Base-by-base conservation (phyloP, 495 filamentous ascomycete species). In the Oidiodendron maius region DNA sequence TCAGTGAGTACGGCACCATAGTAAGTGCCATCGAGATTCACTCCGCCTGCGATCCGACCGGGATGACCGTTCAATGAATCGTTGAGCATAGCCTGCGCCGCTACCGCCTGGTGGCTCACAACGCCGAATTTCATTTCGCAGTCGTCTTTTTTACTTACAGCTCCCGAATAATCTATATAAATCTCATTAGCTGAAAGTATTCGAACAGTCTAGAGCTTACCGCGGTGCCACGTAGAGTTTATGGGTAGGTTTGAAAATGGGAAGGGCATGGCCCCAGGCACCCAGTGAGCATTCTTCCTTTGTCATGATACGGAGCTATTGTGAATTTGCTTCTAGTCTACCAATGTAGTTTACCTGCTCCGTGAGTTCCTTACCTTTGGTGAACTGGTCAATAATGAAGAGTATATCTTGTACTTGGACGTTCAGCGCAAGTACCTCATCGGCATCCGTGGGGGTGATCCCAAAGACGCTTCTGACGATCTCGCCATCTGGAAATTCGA, bases 71-170 rank as follows among this genome's bases (percentile, higher is more conserved):
- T 46, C 23, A 46, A 36, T 8, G 43, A 46, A 18, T 46, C 43
- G 18, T 46, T 46, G 23, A 46, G 43, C 43, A 46, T 46, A 5
- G 43, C 43, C 25, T 46, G 43, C 43, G 43, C 43, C 4, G 43
- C 43, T 46, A 46, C 25, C 15, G 43, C 43, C 4, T 35, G 24
- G 20, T 46, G 43, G 24, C 5, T 28, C 4, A 36, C 25, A 46
- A 46, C 18, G 43, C 43, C 43, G 43, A 46, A 18, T 46, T 46
- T 46, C 30, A 5, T 46, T 5, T 46, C 43, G 43, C 8, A 40
- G 18, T 16, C 43, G 26, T 46, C 4, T 35, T 5, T 36, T 46
- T 18, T 6, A 17, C 43, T 46, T 46, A 28, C 43, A 10, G 8
- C 38, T 8, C 38, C 8, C 18, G 38, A n/a, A n/a, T n/a, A n/a